These are phyloP conservation scores for Dactylella cylindrospora DNA, from an alignment of 2,329 filamentous ascomycete genomes.

Conservation along the genomic window DNA sequence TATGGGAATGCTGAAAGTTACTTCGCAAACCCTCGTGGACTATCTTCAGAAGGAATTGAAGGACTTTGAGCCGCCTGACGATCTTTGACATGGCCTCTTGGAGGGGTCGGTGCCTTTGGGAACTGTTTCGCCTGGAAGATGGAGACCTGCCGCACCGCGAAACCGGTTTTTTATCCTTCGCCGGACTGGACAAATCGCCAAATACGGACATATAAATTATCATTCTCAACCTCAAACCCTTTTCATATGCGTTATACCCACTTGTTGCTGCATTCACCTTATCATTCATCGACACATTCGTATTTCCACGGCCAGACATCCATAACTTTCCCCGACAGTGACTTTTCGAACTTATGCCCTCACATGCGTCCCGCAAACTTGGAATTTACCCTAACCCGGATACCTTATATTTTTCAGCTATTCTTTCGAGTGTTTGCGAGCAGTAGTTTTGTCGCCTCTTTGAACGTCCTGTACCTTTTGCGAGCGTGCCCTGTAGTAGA, in stretches of 20 bases:
- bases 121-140: not conserved
- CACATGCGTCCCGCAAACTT: not conserved
- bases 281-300: not conserved
- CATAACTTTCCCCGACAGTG: not conserved
- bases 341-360: not conserved
- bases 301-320: not conserved
- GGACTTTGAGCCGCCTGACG: slow-evolving; percentile 48
- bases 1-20: slow-evolving; percentile 48
- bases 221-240: not conserved
- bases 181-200: not conserved
- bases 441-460: too few species aligned
- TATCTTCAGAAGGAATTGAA: slow-evolving; percentile 48
- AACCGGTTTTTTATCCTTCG: not conserved
- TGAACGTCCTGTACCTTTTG: slow-evolving; percentile 41
- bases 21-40: slow-evolving; percentile 47
- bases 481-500: slow-evolving; percentile 37
- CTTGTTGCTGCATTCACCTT: not conserved
- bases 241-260: slow-evolving; percentile 10
- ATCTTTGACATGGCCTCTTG: slow-evolving; percentile 38
- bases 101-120: not conserved
- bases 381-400: too few species aligned
- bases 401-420: too few species aligned
- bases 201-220: not conserved
- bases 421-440: too few species aligned
- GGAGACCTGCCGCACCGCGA: too few species aligned